Conservation (phyloP, 1,139 yeast genomes). For the Suhomyces bolitotheri region DNA sequence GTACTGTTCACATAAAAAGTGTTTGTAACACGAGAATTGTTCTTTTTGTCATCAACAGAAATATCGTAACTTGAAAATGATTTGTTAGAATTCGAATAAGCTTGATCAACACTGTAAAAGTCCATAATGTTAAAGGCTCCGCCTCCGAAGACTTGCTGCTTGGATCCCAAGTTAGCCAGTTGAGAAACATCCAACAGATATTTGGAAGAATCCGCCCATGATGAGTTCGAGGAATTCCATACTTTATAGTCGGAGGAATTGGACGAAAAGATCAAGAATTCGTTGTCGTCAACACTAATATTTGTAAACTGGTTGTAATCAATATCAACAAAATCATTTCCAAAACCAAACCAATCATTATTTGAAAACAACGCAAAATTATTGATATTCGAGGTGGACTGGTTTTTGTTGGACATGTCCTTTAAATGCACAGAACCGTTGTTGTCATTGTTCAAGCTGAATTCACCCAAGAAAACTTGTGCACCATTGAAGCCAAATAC, state of each 20-base stretch:
- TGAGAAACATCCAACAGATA: slow-evolving; percentile 39
- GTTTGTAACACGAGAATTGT: slow-evolving; percentile 40
- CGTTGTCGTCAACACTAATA: slow-evolving; percentile 34
- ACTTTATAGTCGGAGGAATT: slow-evolving; percentile 21
- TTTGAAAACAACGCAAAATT: slow-evolving; percentile 36
- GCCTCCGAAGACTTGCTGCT: slow-evolving; percentile 41
- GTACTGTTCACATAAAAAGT: slow-evolving; percentile 50
- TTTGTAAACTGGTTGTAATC: slow-evolving; percentile 36
- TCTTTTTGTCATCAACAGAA: slow-evolving; percentile 7
- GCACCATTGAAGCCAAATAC: slow-evolving; percentile 24
- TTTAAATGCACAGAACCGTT: slow-evolving; percentile 22
- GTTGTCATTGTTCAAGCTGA: slow-evolving; percentile 23
- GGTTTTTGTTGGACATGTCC: slow-evolving; percentile 35
- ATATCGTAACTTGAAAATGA: slow-evolving; percentile 28
- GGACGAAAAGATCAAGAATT: slow-evolving; percentile 39
- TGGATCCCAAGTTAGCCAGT: slow-evolving; percentile 26
- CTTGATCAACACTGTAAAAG: slow-evolving; percentile 32
- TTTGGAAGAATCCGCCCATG: slow-evolving; percentile 36
- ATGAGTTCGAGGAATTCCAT: slow-evolving; percentile 42
- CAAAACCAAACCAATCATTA: slow-evolving; percentile 40
- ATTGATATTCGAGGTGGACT: slow-evolving; percentile 28
- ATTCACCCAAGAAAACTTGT: slow-evolving; percentile 37
- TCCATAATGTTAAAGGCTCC: slow-evolving; percentile 43
- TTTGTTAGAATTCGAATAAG: slow-evolving; percentile 24
- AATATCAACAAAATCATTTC: slow-evolving; percentile 29